A percentile compares a stretch with the other conserved stretches of the same genome.
These are phyloP conservation scores for Trametopsis cervina DNA, from an alignment of 768 basidiomycete genomes.

Conservation along the genomic window DNA sequence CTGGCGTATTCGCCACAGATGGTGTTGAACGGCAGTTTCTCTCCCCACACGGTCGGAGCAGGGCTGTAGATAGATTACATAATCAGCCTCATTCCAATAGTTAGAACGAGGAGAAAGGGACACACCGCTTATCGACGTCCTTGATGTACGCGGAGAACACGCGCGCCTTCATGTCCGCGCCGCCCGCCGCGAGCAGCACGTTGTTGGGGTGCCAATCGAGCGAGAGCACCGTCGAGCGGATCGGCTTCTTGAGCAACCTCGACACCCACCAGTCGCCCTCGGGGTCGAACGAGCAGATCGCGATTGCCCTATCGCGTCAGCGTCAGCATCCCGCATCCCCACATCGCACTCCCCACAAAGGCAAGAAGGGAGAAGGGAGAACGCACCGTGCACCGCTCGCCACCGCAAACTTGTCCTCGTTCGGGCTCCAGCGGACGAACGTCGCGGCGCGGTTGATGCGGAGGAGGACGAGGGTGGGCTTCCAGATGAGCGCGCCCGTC, in stretches of 20 bases:
- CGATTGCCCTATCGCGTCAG: conserved; percentile 74
- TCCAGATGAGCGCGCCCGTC: conserved; percentile 75
- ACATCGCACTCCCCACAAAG: no score
- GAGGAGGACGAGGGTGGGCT: conserved; percentile 92
- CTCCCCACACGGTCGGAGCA: conserved; percentile 90
- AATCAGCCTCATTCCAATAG: no score
- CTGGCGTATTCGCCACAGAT: conserved; percentile 91
- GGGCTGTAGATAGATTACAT: conserved; percentile 45
- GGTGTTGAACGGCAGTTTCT: conserved; percentile 95
- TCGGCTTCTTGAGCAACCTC: conserved; percentile 94
- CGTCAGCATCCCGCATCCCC: no score
- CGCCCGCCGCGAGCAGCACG: conserved; percentile 93
- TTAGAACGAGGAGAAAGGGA: conserved; percentile 10
- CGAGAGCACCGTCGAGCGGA: conserved; percentile 87
- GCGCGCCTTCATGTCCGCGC: conserved; percentile 95
- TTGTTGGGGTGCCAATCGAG: conserved; percentile 99
- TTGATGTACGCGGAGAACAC: conserved; percentile 99
- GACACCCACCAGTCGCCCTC: conserved; percentile 99
- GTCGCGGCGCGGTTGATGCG: conserved; percentile 96
- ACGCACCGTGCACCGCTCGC: conserved; percentile 88
- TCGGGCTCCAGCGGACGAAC: conserved; percentile 91
- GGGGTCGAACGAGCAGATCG: conserved; percentile 93
- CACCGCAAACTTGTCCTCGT: conserved; percentile 98
- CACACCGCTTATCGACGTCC: conserved; percentile 88
- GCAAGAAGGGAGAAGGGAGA: no score